Percentiles rank a stretch among this genome's conserved stretches.
These are phyloP conservation scores for Fusarium chuoi DNA, from an alignment of 2,329 filamentous ascomycete genomes.

Conservation along the genomic window DNA sequence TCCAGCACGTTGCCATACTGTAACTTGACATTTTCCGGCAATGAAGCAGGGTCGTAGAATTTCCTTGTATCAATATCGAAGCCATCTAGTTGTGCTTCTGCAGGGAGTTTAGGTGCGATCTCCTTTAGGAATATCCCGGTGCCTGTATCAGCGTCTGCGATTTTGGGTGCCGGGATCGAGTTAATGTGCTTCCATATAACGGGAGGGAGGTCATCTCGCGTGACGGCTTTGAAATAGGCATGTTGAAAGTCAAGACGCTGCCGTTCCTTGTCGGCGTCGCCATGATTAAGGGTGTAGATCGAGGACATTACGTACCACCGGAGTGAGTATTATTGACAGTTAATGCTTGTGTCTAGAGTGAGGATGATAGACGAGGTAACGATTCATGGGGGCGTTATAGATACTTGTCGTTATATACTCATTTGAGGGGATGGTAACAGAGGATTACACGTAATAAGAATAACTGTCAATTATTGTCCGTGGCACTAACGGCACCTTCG, in stretches of 20 bases:
- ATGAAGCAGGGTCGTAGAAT: rapidly evolving
- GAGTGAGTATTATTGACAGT: background rate
- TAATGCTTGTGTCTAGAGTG: background rate
- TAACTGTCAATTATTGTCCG: background rate
- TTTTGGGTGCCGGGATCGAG: rapidly evolving
- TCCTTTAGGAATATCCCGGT: background rate
- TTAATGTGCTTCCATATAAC: background rate
- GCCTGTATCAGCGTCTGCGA: background rate
- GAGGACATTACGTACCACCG: rapidly evolving
- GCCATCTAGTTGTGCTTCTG: rapidly evolving
- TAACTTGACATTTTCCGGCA: background rate
- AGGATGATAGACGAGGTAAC: rapidly evolving
- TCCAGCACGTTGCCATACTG: background rate
- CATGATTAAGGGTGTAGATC: background rate
- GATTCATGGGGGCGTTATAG: rapidly evolving
- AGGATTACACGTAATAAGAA: too few relatives aligned
- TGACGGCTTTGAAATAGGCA: rapidly evolving
- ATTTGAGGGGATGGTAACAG: too few relatives aligned
- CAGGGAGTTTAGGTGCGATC: background rate
- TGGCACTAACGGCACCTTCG: background rate
- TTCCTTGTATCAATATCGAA: background rate
- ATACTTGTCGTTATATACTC: background rate
- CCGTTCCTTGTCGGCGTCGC: background rate
- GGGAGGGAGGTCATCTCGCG: rapidly evolving
- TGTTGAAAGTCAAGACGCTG: background rate